phyloP scores from a whole-genome alignment of 2,329 filamentous ascomycete species.

The Penicillium sp. region DNA sequence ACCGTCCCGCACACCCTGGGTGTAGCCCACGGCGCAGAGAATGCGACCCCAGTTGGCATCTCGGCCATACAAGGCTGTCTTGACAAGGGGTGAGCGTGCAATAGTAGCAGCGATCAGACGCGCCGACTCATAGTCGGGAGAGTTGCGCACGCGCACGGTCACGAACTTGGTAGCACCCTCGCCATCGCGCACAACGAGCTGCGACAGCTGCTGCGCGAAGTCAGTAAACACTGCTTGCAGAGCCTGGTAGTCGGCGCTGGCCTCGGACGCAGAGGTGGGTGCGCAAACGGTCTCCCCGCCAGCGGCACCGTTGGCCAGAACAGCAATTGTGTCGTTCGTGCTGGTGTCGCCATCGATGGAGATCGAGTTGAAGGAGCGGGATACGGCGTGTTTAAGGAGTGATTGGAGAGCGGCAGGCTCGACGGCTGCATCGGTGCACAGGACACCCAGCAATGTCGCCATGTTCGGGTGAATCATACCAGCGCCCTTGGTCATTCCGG shows the following conservation, averaged over 20 bases:
- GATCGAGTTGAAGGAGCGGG: slow-evolving; percentile 92
- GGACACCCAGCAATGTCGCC: slow-evolving; percentile 87
- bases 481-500: slow-evolving; percentile 95
- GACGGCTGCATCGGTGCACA: slow-evolving; percentile 88
- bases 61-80: slow-evolving; percentile 93
- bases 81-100: slow-evolving; percentile 87
- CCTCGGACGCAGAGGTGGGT: slow-evolving; percentile 39
- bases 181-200: slow-evolving; percentile 91
- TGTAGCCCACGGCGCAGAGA: slow-evolving; percentile 87
- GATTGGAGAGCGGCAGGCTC: slow-evolving; percentile 63
- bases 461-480: slow-evolving; percentile 99
- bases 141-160: slow-evolving; percentile 78
- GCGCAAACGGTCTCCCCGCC: slow-evolving; percentile 64
- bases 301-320: slow-evolving; percentile 93
- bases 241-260: slow-evolving; percentile 61
- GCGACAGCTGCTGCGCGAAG: slow-evolving; percentile 80
- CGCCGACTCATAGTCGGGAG: slow-evolving; percentile 66
- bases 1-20: slow-evolving; percentile 47
- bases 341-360: slow-evolving; percentile 96
- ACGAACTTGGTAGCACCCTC: slow-evolving; percentile 99
- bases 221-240: slow-evolving; percentile 69
- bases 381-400: slow-evolving; percentile 70
- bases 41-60: slow-evolving; percentile 99
- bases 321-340: slow-evolving; percentile 91
- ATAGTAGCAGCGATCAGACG: slow-evolving; percentile 82